Evolutionary conservation across 306 rosid genomes (phyloP), one percentile per base, ranked within the genome.

Genomic region (Vigna hirtella): DNA sequence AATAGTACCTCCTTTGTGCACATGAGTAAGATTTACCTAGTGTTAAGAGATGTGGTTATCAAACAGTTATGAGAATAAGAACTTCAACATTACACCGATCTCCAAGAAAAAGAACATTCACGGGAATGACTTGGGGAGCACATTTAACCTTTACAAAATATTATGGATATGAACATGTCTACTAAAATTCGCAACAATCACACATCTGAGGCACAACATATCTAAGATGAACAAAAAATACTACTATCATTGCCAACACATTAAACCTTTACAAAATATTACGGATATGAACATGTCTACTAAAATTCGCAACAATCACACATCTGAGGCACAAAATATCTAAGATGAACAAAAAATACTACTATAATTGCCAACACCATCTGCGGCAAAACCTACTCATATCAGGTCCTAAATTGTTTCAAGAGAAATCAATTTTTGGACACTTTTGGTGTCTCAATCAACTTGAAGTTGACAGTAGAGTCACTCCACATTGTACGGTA

Each of bases 391-490:
- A 34, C 38, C 38, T 34, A 34, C 77, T 17, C 34, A 26, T 40
- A 34, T 42, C 4, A 48, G 9, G 52, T 48, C 49, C 43, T n/a
- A 50, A 36, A 63, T 32, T 40, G 56, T 36, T 67, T 53, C 56
- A 22, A 13, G 61, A 32, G 74, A 59, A 64, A 32, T 52, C 73
- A 85, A 18, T 36, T 22, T 51, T 73, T 50, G 26, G 66, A 8
- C 48, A 42, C 11, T 49, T 81, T 16, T 53, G 92, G 97, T 52
- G 90, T 65, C 36, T 87, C 85, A 32, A 83, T 76, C 91, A 93
- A 79, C 71, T 83, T 85, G 63, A 90, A 88, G 74, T 84, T 76
- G 77, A 82, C 74, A 38, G 76, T 73, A 10, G 10, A 66, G 64
- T 86, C 90, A 66, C 72, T 61, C 90, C 91, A 86, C 79, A 55